Conservation (phyloP, 176 grass and related monocot species). For the Chloris gayana region DNA sequence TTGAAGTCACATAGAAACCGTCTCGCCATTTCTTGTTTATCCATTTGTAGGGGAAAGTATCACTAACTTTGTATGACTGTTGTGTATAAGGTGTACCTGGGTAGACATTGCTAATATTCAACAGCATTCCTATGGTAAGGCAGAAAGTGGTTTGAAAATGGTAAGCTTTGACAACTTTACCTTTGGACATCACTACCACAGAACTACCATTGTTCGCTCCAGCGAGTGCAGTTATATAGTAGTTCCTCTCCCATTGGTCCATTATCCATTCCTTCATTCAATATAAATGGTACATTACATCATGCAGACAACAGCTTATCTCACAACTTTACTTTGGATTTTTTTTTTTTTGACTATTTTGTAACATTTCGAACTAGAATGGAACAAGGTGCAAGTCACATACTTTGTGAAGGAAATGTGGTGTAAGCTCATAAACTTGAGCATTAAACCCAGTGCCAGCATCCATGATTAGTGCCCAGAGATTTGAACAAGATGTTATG, state of each 20-base stretch:
- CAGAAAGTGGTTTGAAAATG: slow-evolving; percentile 4
- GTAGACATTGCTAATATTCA: slow-evolving; percentile 19
- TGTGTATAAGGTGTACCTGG: slow-evolving; percentile 84
- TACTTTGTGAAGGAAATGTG: slow-evolving; percentile 99
- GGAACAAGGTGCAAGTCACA: slow-evolving; percentile 43
- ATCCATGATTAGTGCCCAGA: slow-evolving; percentile 99
- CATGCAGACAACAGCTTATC: slow-evolving; percentile 24
- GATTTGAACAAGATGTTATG: slow-evolving; percentile 83
- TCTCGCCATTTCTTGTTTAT: slow-evolving; percentile 99
- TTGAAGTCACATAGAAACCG: slow-evolving; percentile 94
- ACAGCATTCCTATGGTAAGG: slow-evolving; percentile 24
- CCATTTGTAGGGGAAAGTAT: slow-evolving; percentile 98
- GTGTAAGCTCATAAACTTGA: slow-evolving; percentile 92
- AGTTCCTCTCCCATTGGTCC: slow-evolving; percentile 97
- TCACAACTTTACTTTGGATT: slow-evolving; percentile 25
- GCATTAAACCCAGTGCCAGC: slow-evolving; percentile 85
- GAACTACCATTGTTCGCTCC: slow-evolving; percentile 94
- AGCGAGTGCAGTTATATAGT: slow-evolving; percentile 94
- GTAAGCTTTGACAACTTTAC: slow-evolving; percentile 52
- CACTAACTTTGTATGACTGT: slow-evolving; percentile 97
- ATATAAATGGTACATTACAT: slow-evolving; percentile 38
- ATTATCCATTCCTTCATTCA: slow-evolving; percentile 96
- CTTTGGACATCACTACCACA: slow-evolving; percentile 97
- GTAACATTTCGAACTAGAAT: slow-evolving; percentile 6
- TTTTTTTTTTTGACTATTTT: slow-evolving; percentile 41